These are phyloP conservation scores for Pichia sporocuriosa DNA, from an alignment of 805 yeast species.

Conservation along the genomic window DNA sequence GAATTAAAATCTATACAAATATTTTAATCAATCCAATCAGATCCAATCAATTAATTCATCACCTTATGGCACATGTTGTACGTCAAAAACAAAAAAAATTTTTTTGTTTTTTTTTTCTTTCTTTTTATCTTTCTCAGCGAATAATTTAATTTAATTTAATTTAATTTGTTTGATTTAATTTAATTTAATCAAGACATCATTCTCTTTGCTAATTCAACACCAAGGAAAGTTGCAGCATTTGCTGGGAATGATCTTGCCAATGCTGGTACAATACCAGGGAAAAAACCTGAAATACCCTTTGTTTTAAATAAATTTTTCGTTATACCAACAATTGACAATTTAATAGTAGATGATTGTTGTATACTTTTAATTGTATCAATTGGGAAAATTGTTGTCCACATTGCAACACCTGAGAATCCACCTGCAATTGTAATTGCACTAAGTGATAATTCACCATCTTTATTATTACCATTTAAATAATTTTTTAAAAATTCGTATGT, in stretches of 20 bases:
- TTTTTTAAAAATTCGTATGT: constrained; percentile 81
- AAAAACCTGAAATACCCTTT: constrained; percentile 85
- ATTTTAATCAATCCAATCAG: too few relatives aligned
- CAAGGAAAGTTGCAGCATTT: constrained; percentile 96
- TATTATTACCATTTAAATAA: constrained; percentile 39
- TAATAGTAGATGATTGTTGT: constrained; percentile 58
- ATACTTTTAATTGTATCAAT: constrained; percentile 88
- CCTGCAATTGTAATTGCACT: constrained; percentile 82
- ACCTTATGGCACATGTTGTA: too few relatives aligned
- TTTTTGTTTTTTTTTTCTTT: too few relatives aligned
- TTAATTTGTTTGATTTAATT: too few relatives aligned
- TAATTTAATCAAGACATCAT: constrained; percentile 15
- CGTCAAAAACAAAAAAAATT: too few relatives aligned
- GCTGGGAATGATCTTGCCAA: constrained; percentile 94
- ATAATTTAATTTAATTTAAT: too few relatives aligned
- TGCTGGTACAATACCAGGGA: constrained; percentile 98
- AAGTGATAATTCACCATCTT: constrained; percentile 58
- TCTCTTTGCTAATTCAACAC: constrained; percentile 71
- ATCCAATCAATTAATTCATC: too few relatives aligned
- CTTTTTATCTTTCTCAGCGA: background rate
- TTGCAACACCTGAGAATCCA: constrained; percentile 91
- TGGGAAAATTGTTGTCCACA: constrained; percentile 97
- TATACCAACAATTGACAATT: constrained; percentile 53
- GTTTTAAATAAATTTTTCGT: constrained; percentile 60
- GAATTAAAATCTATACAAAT: too few relatives aligned